Evolutionary conservation across 163 green algal genomes (phyloP), one percentile per base, ranked within the genome.

Genomic region (Scenedesmus sp.): DNA sequence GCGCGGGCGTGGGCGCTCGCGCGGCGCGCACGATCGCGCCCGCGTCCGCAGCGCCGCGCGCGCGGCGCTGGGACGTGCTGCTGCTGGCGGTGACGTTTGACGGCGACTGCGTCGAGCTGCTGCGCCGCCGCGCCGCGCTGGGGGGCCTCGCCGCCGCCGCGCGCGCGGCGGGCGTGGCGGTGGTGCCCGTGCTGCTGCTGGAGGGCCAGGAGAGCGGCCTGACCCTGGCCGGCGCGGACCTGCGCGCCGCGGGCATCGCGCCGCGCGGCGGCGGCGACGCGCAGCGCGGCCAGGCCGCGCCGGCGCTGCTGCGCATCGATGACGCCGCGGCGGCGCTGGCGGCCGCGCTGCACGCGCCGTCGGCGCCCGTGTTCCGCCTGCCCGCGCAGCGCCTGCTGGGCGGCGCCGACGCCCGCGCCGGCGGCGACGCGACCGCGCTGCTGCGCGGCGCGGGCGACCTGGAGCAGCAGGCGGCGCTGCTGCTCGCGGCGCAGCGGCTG

Each of bases 151-250:
- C 69, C 47, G 69, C 69, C 11, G 69, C 69, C 26, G 69, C 69
- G 14, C 53, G 36, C n/a, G 69, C 69, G 26, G 69, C 69, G 22
- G 33, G 54, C 3, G 69, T 77, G 36, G 39, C 54, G 36, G 17
- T 77, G 24, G 29, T 77, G 69, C 69, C 69, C 15, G 53, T 77
- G 54, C 69, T 77, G 69, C 36, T 77, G 14, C 10, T 77, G 33
- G 69, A 77, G 45, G 53, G 53, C 24, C 5, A 66, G 3, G 69
- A 77, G 54, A 24, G 24, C 1, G 20, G 45, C 3, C 57, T 77
- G 11, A 67, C n/a, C 28, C 53, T 77, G 33, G 15, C 10, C 29
- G 22, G 13, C 42, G 24, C 33, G 13, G 69, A 77, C 15, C 26
- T 60, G 24, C 22, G 26, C 24, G 56, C 56, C 4, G 33, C 33